Conservation (phyloP, 331 rosid genomes). For the Acacia concinna region DNA sequence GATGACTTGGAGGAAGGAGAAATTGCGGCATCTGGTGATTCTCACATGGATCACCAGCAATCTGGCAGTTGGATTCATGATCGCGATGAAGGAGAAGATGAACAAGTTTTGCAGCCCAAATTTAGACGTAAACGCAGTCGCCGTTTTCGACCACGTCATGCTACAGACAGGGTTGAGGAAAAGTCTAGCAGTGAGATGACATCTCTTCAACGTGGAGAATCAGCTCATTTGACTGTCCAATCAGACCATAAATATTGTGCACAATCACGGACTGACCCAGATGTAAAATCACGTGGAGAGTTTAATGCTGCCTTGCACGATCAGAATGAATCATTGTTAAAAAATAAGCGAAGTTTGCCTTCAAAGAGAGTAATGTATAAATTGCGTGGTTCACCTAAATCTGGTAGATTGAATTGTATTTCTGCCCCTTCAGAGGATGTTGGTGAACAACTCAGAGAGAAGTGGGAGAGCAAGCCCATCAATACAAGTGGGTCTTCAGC, state of each 20-base stretch:
- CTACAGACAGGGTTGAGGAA: constrained; percentile 81
- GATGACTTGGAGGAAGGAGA: constrained; percentile 99
- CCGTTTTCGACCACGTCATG: constrained; percentile 87
- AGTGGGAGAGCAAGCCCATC: constrained; percentile 67
- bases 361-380: constrained; percentile 66
- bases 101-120: constrained; percentile 94
- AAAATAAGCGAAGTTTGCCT: constrained; percentile 67
- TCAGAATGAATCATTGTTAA: constrained; percentile 59
- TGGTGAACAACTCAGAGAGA: constrained; percentile 68
- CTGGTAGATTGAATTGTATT: constrained; percentile 66
- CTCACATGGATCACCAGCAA: constrained; percentile 94
- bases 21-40: constrained; percentile 89
- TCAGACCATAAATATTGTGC: constrained; percentile 60
- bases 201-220: constrained; percentile 53
- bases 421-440: constrained; percentile 66
- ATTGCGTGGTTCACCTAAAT: constrained; percentile 71
- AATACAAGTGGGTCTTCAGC: constrained; percentile 61
- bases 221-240: constrained; percentile 64
- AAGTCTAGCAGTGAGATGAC: constrained; percentile 67
- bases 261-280: constrained; percentile 58
- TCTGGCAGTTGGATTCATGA: constrained; percentile 98
- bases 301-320: constrained; percentile 63
- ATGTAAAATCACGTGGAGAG: constrained; percentile 58
- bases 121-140: constrained; percentile 90
- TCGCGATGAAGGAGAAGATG: constrained; percentile 96